These are phyloP conservation scores for Nannochloropsis gaditana DNA, from an alignment of 108 stramenopile species.

Conservation along the genomic window DNA sequence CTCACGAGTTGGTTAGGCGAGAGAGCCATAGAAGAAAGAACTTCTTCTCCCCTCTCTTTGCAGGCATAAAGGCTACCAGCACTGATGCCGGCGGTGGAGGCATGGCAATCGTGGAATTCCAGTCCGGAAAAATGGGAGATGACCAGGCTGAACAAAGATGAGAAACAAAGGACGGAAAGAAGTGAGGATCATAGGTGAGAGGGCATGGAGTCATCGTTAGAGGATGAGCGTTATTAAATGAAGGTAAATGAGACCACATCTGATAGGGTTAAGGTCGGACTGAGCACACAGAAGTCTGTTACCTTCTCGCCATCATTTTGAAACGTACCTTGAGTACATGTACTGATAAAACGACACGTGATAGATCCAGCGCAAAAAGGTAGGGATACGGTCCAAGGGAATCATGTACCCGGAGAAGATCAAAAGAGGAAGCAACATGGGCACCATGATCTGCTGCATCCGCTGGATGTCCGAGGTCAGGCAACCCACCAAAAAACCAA, in stretches of 20 bases:
- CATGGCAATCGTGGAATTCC: neutral
- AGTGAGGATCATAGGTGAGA: neutral
- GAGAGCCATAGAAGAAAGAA: neutral
- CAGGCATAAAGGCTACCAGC: neutral
- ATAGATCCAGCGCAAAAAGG: neutral
- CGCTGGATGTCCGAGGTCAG: neutral
- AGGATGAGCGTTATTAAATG: too few species aligned
- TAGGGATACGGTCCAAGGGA: neutral
- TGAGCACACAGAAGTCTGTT: neutral
- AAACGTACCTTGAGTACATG: neutral
- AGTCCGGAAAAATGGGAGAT: conserved; percentile 5
- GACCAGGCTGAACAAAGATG: neutral
- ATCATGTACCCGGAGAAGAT: neutral
- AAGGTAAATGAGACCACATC: too few species aligned
- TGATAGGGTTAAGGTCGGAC: too few species aligned
- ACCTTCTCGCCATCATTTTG: neutral
- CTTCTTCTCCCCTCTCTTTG: neutral
- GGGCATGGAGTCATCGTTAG: neutral
- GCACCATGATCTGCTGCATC: conserved; percentile 10
- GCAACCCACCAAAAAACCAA: neutral
- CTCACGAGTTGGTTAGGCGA: neutral
- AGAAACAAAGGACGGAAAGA: neutral
- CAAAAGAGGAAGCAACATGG: conserved; percentile 1
- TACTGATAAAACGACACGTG: neutral
- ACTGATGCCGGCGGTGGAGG: neutral